Percentiles rank a stretch among this genome's conserved stretches.
phyloP scores from a whole-genome alignment of 139 green algal genomes.

The Asterochloris erici region DNA sequence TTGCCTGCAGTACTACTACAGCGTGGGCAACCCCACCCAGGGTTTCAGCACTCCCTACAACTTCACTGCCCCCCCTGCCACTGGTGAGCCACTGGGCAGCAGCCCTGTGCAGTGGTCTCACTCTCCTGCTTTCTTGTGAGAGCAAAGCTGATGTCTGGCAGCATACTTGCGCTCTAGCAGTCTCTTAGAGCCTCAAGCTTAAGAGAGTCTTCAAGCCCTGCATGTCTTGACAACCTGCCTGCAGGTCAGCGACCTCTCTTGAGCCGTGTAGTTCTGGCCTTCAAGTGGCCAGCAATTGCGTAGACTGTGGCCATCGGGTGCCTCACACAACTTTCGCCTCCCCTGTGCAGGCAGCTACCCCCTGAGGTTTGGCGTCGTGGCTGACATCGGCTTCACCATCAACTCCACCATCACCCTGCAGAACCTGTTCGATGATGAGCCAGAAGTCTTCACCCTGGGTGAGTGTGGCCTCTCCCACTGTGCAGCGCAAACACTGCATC shows the following conservation, averaged over 20 bases:
- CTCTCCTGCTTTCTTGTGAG: too few species aligned
- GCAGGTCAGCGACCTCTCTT: too few species aligned
- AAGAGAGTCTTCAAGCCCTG: too few species aligned
- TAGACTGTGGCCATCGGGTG: too few species aligned
- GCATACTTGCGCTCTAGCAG: too few species aligned
- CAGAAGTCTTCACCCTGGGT: slow-evolving; percentile 1
- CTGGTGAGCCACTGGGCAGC: neutral
- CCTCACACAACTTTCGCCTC: too few species aligned
- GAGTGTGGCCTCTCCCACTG: slow-evolving; percentile 12
- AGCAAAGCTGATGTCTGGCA: too few species aligned
- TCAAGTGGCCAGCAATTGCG: too few species aligned
- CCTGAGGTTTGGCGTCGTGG: slow-evolving; percentile 15
- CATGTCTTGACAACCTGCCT: too few species aligned
- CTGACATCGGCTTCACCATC: slow-evolving; percentile 12
- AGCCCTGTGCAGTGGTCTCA: too few species aligned
- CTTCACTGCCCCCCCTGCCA: neutral
- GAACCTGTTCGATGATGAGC: neutral
- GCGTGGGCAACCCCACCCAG: neutral
- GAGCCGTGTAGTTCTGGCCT: too few species aligned
- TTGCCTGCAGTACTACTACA: slow-evolving; percentile 4
- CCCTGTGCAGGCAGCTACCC: slow-evolving; percentile 6
- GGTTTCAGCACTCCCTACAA: slow-evolving; percentile 3
- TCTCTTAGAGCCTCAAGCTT: too few species aligned
- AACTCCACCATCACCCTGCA: slow-evolving; percentile 15
- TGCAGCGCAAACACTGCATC: neutral